phyloP scores from a whole-genome alignment of 164 flowering plant species.

The Platanus orientalis region DNA sequence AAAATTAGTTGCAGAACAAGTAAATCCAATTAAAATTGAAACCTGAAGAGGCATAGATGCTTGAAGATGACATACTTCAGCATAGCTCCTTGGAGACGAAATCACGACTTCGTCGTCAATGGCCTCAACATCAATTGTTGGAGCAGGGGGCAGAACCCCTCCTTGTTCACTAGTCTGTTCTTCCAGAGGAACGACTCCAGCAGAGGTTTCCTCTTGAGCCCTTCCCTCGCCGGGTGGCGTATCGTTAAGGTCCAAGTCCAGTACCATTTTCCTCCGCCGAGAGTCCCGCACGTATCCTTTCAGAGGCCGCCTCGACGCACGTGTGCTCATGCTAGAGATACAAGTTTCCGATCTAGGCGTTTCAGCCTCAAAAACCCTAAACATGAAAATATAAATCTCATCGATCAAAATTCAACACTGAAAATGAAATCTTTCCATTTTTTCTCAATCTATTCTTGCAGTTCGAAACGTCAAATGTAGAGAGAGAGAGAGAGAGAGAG shows the following conservation, averaged over 20 bases:
- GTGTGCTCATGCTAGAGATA: conserved; percentile 8
- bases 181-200: neutral
- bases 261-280: conserved; percentile 29
- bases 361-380: no score
- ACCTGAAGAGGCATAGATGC: neutral
- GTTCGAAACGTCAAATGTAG: no score
- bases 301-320: neutral
- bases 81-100: conserved; percentile 56
- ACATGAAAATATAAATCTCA: no score
- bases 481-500: no score
- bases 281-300: conserved; percentile 9
- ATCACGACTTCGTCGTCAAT: conserved; percentile 65
- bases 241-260: conserved; percentile 40
- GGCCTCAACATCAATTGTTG: conserved; percentile 52
- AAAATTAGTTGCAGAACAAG: neutral
- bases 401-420: no score
- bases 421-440: no score
- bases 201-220: neutral
- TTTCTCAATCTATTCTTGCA: no score
- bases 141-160: conserved; percentile 24
- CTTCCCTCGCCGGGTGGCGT: conserved; percentile 26
- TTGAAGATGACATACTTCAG: conserved; percentile 31
- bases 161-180: conserved; percentile 24
- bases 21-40: neutral
- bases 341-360: no score